A percentile compares a stretch with the other conserved stretches of the same genome.
Evolutionary conservation across 768 basidiomycete genomes (phyloP).

Genomic region (Amanita muscaria): DNA sequence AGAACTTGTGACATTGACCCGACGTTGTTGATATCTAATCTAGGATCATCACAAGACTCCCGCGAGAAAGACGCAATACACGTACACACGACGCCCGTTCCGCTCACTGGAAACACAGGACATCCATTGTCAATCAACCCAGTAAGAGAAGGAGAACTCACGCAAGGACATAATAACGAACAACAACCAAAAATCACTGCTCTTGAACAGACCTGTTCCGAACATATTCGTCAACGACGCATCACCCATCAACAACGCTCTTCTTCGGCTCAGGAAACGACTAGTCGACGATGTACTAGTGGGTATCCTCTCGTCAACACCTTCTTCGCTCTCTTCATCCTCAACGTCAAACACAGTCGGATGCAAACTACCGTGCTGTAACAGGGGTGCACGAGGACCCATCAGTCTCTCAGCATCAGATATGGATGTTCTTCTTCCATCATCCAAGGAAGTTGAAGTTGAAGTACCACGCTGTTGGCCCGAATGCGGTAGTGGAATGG

Average conservation of each 20-base stretch:
- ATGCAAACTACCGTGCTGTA: slow-evolving; percentile 5
- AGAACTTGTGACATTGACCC: slow-evolving; percentile 62
- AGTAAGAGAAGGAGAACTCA: slow-evolving; percentile 23
- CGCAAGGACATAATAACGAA: slow-evolving; percentile 49
- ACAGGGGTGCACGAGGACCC: neutral
- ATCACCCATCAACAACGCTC: slow-evolving; percentile 7
- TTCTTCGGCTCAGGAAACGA: neutral
- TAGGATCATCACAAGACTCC: neutral
- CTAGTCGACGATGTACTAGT: neutral
- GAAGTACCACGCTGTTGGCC: neutral
- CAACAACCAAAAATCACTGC: slow-evolving; percentile 57
- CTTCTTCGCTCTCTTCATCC: neutral
- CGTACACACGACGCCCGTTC: slow-evolving; percentile 78
- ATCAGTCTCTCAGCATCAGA: neutral
- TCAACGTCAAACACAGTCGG: neutral
- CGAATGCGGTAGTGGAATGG: slow-evolving; percentile 44
- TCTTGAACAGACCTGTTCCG: slow-evolving; percentile 41
- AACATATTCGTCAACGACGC: slow-evolving; percentile 40
- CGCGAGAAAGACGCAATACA: slow-evolving; percentile 10
- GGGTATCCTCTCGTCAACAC: neutral
- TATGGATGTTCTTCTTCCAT: neutral
- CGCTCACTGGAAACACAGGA: slow-evolving; percentile 41
- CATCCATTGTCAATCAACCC: slow-evolving; percentile 2
- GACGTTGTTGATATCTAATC: slow-evolving; percentile 74
- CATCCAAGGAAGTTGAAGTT: neutral